phyloP scores from a whole-genome alignment of 495 filamentous ascomycete species.

The Trypethelium eluteriae region DNA sequence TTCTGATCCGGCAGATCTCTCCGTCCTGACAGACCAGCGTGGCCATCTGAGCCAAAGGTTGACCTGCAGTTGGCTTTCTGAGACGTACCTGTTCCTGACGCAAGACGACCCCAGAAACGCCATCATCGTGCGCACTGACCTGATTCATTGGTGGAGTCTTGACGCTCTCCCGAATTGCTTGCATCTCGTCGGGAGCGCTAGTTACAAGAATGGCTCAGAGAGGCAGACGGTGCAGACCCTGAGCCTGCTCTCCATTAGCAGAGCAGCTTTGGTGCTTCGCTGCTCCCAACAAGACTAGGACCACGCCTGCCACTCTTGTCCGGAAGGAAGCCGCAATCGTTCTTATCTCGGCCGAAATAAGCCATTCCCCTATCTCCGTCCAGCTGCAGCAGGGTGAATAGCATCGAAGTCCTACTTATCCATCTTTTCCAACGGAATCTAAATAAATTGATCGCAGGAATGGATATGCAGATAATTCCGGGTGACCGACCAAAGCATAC shows the following conservation, averaged over 20 bases:
- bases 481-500: neutral
- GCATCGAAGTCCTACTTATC: neutral
- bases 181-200: conserved; percentile 5
- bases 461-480: conserved; percentile 5
- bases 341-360: neutral
- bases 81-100: conserved; percentile 10
- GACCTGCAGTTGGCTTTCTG: neutral
- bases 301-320: neutral
- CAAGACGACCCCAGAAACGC: conserved; percentile 10
- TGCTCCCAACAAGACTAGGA: neutral
- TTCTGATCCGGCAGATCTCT: conserved; percentile 9
- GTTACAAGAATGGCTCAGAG: neutral
- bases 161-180: conserved; percentile 8
- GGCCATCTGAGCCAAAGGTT: conserved; percentile 1
- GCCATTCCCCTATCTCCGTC: neutral
- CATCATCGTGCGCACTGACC: neutral
- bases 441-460: conserved; percentile 11
- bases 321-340: neutral
- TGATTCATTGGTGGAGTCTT: conserved; percentile 6
- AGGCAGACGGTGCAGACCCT: neutral
- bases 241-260: neutral
- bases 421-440: neutral
- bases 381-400: neutral
- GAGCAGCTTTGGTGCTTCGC: neutral
- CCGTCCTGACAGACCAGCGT: neutral